phyloP scores from a whole-genome alignment of 345 rosid genomes.

The Ceriops decandra region DNA sequence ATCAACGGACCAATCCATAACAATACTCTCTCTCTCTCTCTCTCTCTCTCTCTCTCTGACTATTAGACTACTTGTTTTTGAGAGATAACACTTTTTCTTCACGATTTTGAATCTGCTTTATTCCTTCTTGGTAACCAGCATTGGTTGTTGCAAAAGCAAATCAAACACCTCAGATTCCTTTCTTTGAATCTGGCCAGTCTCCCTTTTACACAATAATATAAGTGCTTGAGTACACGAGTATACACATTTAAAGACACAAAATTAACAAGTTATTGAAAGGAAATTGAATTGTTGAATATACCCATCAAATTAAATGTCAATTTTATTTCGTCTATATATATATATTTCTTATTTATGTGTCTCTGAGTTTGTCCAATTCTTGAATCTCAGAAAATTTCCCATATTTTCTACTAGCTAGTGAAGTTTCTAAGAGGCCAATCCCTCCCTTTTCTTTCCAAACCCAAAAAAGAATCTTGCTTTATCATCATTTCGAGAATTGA shows the following conservation, averaged over 20 bases:
- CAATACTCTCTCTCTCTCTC: neutral
- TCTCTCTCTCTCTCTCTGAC: neutral
- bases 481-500: too few species aligned
- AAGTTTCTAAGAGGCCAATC: too few species aligned
- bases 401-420: too few species aligned
- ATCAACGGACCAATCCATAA: constrained; percentile 21
- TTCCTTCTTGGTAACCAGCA: constrained; percentile 54
- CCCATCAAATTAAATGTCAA: too few species aligned
- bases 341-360: too few species aligned
- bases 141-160: constrained; percentile 67
- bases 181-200: constrained; percentile 50
- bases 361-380: too few species aligned
- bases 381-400: too few species aligned
- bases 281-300: too few species aligned
- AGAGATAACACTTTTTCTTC: constrained; percentile 22
- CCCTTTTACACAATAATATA: neutral
- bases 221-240: neutral
- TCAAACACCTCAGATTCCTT: constrained; percentile 53
- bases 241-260: neutral
- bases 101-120: constrained; percentile 57
- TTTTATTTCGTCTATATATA: too few species aligned
- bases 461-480: too few species aligned
- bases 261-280: neutral
- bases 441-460: too few species aligned
- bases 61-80: neutral